phyloP scores from a whole-genome alignment of 2,329 filamentous ascomycete genomes.

The Colletotrichum tropicicola region DNA sequence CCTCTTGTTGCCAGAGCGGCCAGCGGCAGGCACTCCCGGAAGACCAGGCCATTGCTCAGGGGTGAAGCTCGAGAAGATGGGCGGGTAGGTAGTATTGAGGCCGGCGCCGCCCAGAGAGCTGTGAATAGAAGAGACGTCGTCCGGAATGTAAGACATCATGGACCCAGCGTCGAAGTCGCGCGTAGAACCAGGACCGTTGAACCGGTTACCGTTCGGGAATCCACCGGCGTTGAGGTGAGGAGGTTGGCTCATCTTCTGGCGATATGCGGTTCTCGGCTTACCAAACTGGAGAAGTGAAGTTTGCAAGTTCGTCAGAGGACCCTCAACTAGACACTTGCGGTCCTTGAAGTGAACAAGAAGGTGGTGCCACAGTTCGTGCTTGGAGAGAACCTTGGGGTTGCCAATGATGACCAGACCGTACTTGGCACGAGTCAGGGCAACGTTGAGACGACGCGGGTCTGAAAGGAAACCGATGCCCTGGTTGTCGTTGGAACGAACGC shows the following conservation, averaged over 20 bases:
- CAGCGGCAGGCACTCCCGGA: slow-evolving; percentile 65
- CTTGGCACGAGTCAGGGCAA: slow-evolving; percentile 95
- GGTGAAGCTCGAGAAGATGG: slow-evolving; percentile 94
- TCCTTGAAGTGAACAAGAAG: slow-evolving; percentile 97
- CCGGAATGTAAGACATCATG: slow-evolving; percentile 93
- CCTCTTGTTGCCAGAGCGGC: slow-evolving; percentile 72
- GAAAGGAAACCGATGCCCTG: slow-evolving; percentile 99
- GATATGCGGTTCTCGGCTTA: slow-evolving; percentile 90
- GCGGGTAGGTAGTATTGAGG: slow-evolving; percentile 84
- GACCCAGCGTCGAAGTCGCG: slow-evolving; percentile 81
- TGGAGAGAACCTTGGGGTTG: slow-evolving; percentile 96
- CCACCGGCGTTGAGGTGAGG: slow-evolving; percentile 70
- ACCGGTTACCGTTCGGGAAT: slow-evolving; percentile 38
- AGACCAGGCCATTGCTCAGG: slow-evolving; percentile 89
- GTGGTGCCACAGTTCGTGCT: slow-evolving; percentile 98
- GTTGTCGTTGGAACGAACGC: slow-evolving; percentile 97
- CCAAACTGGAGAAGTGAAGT: slow-evolving; percentile 94
- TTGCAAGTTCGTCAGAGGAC: slow-evolving; percentile 94
- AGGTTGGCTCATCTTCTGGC: slow-evolving; percentile 81
- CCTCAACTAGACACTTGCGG: slow-evolving; percentile 93
- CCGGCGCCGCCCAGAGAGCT: slow-evolving; percentile 88
- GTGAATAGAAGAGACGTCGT: slow-evolving; percentile 96
- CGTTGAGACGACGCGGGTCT: slow-evolving; percentile 95
- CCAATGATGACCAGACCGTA: slow-evolving; percentile 96
- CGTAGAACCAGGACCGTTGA: slow-evolving; percentile 36